Evolutionary conservation across 2,329 filamentous ascomycete genomes (phyloP).

Genomic region (Fusarium nygamai): DNA sequence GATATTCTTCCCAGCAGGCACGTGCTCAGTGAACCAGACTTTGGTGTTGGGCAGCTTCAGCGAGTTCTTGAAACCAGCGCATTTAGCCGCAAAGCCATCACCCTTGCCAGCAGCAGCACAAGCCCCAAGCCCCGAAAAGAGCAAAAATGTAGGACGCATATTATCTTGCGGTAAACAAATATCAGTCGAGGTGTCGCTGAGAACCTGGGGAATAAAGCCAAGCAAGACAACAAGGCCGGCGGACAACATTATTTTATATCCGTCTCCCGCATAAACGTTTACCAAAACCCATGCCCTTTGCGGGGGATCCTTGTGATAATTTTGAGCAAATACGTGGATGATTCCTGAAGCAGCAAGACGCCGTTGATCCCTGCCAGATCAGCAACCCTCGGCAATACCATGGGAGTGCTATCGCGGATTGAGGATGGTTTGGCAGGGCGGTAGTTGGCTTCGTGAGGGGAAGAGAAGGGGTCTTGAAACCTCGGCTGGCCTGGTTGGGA

Average conservation of each 20-base stretch:
- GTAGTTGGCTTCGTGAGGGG: slow-evolving; percentile 12
- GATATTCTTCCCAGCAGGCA: slow-evolving; percentile 20
- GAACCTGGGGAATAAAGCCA: background rate
- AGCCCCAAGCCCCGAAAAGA: slow-evolving; percentile 11
- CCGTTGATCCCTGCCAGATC: slow-evolving; percentile 6
- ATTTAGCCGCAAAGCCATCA: slow-evolving; percentile 23
- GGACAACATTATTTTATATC: slow-evolving; percentile 12
- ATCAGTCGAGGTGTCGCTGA: background rate
- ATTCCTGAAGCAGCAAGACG: background rate
- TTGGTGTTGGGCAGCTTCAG: slow-evolving; percentile 29
- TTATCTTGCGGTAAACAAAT: slow-evolving; percentile 1
- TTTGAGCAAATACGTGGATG: background rate
- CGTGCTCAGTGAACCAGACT: slow-evolving; percentile 34
- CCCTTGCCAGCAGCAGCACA: slow-evolving; percentile 1
- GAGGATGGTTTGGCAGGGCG: background rate
- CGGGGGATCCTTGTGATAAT: background rate
- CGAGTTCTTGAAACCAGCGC: slow-evolving; percentile 15
- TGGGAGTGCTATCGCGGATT: background rate
- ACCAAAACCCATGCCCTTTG: background rate
- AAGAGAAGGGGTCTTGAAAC: slow-evolving; percentile 3
- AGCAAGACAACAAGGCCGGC: background rate
- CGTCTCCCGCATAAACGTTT: slow-evolving; percentile 10
- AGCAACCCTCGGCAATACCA: background rate
- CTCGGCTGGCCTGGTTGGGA: slow-evolving; percentile 24
- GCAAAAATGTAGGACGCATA: slow-evolving; percentile 12